Evolutionary conservation across 371 early-diverging fungal genomes (phyloP), one percentile per base, ranked within the genome.

Genomic region (Batrachochytrium dendrobatidis): DNA sequence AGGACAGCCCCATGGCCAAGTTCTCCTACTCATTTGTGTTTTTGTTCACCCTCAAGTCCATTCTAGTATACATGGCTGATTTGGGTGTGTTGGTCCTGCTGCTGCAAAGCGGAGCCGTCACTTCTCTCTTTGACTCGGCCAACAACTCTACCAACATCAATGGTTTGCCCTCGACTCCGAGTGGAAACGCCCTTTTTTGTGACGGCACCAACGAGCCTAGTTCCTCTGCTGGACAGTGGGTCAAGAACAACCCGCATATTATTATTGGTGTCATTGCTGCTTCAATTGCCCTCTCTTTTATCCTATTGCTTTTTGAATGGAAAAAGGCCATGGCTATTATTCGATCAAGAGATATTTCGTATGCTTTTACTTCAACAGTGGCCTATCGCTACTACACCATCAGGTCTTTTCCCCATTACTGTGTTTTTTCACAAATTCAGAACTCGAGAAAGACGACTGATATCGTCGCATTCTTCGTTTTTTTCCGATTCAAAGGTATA

Each of bases 391-490:
- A 69, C 63, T 79, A 79, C 59, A 61, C 59, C 55, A 55, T 79
- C 61, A 80, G 86, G 29, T 68, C 68, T 18, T 91, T 87, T 68
- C 63, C 81, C 7, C 83, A 89, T 67, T 93, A 81, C 62, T 91
- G 94, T 73, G 77, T 93, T 50, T 90, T 91, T 65, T 62, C 70
- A 6, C 80, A 85, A 34, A 86, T 93, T 61, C 77, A 87, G 48
- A 71, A 77, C 48, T 81, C 85, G 0, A 76, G 82, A 30, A 85
- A 76, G 66, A 60, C 64, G 32, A 75, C 75, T 10, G 94, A 94
- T 61, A 67, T 74, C 1, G 51, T 87, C 8, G 89, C 91, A n/a
- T 90, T 90, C 68, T 92, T 83, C 73, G 87, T 90, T 18, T 93
- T 88, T 69, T 91, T 89, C 68, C 77, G 82, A 10, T 80, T 91